Base-by-base conservation (phyloP, 1,139 yeast genomes). In the Debaryomycetaceae sp. region DNA sequence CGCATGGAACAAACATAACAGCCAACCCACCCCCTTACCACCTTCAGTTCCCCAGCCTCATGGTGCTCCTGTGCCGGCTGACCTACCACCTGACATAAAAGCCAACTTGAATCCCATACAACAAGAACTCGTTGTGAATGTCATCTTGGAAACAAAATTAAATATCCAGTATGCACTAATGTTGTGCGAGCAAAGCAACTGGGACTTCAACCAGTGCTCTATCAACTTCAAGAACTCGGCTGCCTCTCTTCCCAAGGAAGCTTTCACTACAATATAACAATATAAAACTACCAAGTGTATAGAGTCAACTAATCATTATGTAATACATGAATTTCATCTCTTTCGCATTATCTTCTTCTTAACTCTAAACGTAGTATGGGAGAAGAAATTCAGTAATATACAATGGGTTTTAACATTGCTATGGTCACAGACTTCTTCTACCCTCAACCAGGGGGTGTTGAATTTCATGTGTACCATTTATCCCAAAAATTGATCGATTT, bases 391-490 rank as follows among this genome's bases (percentile, higher is more conserved):
- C 24, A 17, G 18, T 8, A 16, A 13, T 26, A 29, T 11, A 39
- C 18, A 22, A 58, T 51, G 61, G 51, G 53, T 6, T 65, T 65
- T 53, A 72, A 70, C 44, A 70, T 72, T 39, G 84, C 87, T 8
- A 91, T 92, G 97, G 87, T 91, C 3, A 85, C 96, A 33, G 99
- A 94, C 64, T 94, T 89, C 71, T 94, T 92, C 78, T 94, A 86
- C 63, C 99, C 99, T 15, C 98, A 94, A 59, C 85, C 97, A 0
- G 99, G 99, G 2, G 99, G 99, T 6, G 94, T 94, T 3, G 99
- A 94, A 60, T 81, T 92, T 46, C 98, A 94, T 58, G 88, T 92
- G 17, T 89, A 87, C 61, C 98, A 92, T 59, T 53, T 73, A 31
- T 68, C 82, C 0, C 95, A 88, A 61, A 81, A 85, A 55, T 76